Evolutionary conservation across 208 protist genomes (phyloP).

Genomic region (Vickermania spadyakhi): DNA sequence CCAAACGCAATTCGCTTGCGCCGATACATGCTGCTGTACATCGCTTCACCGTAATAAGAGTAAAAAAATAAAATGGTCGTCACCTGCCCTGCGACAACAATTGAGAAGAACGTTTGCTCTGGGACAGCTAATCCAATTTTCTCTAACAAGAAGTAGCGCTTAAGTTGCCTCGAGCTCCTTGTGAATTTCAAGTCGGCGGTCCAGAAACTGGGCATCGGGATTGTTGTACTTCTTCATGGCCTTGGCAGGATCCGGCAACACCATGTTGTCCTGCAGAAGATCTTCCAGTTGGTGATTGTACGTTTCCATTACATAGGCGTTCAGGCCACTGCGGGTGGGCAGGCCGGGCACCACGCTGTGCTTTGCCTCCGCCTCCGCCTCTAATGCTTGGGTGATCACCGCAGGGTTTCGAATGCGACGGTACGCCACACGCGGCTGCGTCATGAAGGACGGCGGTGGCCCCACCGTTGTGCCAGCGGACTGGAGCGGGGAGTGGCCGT

Average conservation of each 20-base stretch:
- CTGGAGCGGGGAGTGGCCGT: conserved; percentile 10
- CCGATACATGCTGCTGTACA: too few relatives aligned
- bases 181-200: neutral
- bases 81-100: too few relatives aligned
- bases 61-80: too few relatives aligned
- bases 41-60: too few relatives aligned
- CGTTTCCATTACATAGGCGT: neutral
- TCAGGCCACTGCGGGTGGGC: conserved; percentile 1
- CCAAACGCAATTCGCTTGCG: too few relatives aligned
- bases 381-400: neutral
- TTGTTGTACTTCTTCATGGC: conserved; percentile 1
- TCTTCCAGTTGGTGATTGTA: conserved; percentile 10
- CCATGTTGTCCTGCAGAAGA: neutral
- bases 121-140: too few relatives aligned
- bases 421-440: neutral
- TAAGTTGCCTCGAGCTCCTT: neutral
- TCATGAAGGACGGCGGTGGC: neutral
- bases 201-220: conserved; percentile 1
- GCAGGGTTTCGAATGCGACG: neutral
- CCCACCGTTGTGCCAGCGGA: neutral
- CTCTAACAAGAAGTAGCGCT: too few relatives aligned
- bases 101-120: too few relatives aligned
- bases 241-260: neutral
- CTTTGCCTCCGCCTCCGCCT: neutral
- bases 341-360: neutral